Evolutionary conservation across 352 stramenopile genomes (phyloP).

Genomic region (Ophiocytium majus): DNA sequence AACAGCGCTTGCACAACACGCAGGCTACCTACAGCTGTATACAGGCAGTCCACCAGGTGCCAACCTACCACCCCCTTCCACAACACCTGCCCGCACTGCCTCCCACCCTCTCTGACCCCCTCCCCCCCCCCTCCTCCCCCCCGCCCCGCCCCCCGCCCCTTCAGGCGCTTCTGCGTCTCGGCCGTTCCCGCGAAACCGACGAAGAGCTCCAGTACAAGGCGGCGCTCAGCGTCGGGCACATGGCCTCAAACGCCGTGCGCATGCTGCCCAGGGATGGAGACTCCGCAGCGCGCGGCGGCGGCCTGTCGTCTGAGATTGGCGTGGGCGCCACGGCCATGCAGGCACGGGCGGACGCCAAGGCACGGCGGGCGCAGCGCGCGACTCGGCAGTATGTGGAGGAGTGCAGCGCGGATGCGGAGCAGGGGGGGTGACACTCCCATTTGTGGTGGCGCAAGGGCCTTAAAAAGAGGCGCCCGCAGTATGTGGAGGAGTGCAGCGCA

Average conservation of each 20-base stretch:
- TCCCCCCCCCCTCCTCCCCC: no score
- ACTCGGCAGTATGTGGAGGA: slow-evolving; percentile 37
- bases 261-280: slow-evolving; percentile 35
- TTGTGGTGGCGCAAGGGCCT: no score
- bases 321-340: slow-evolving; percentile 40
- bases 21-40: no score
- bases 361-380: slow-evolving; percentile 34
- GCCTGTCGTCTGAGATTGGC: slow-evolving; percentile 34
- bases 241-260: slow-evolving; percentile 74
- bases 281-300: not conserved
- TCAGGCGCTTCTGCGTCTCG: slow-evolving; percentile 84
- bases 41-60: no score
- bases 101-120: no score
- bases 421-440: not conserved
- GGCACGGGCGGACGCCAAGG: slow-evolving; percentile 34
- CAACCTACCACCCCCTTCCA: no score
- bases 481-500: no score
- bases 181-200: slow-evolving; percentile 69
- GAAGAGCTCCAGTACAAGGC: slow-evolving; percentile 93
- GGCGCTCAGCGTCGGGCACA: slow-evolving; percentile 81
- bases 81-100: not conserved
- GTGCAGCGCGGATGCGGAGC: slow-evolving; percentile 19
- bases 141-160: no score
- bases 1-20: no score
- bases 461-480: no score